Conservation (phyloP, 2,329 filamentous ascomycete genomes). For the Fonsecaea pugnacius region DNA sequence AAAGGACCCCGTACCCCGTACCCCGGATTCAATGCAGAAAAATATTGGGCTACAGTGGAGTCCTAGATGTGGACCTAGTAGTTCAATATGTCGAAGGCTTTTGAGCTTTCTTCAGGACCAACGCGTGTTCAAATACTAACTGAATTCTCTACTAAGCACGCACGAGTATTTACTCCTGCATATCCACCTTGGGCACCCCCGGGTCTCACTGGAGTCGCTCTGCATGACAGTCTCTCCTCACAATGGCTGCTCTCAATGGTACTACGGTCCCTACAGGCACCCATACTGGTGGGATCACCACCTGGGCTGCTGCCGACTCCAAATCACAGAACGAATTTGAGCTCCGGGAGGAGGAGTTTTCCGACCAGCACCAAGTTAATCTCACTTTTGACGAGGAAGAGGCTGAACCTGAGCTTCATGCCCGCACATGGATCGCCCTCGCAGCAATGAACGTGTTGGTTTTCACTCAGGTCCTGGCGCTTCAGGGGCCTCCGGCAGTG, state of each 20-base stretch:
- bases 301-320: neutral
- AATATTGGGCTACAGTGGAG: neutral
- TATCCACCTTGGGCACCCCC: neutral
- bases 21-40: neutral
- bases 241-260: neutral
- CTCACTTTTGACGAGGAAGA: constrained; percentile 11
- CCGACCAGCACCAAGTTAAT: constrained; percentile 2
- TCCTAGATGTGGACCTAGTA: neutral
- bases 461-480: constrained; percentile 1
- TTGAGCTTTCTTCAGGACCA: neutral
- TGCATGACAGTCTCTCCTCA: neutral
- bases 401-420: constrained; percentile 16
- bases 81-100: neutral
- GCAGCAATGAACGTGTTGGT: constrained; percentile 2
- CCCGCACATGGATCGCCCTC: constrained; percentile 13
- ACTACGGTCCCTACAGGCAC: neutral
- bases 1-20: neutral
- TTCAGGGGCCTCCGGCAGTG: constrained; percentile 13
- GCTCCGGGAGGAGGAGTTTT: neutral
- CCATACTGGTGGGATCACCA: neutral
- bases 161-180: neutral
- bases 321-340: neutral
- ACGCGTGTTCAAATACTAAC: neutral
- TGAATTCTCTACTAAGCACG: neutral
- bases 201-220: neutral